phyloP scores from a whole-genome alignment of 139 green algal species.

The Tetradesmus obliquus region DNA sequence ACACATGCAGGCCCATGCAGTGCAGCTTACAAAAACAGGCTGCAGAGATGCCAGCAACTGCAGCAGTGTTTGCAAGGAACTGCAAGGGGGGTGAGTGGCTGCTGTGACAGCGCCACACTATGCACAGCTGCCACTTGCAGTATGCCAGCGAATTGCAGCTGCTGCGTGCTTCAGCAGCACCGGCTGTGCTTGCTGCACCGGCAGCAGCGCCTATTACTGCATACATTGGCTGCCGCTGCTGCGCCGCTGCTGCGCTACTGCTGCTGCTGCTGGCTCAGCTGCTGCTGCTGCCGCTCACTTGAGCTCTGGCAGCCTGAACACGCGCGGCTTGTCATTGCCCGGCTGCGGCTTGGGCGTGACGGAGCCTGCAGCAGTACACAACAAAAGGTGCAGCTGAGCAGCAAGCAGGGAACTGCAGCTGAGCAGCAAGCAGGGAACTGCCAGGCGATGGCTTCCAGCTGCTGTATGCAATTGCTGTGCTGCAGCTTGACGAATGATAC shows the following conservation, averaged over 20 bases:
- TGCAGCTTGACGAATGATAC: background rate
- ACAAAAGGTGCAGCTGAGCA: background rate
- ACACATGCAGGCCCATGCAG: background rate
- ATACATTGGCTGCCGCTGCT: background rate
- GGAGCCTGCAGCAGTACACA: constrained; percentile 67
- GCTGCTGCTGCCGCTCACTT: constrained; percentile 59
- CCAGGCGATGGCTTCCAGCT: background rate
- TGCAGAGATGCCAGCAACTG: background rate
- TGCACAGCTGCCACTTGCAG: background rate
- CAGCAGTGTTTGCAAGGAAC: background rate
- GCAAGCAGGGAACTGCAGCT: background rate
- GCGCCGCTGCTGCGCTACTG: background rate
- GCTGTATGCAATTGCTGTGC: background rate
- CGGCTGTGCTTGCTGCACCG: background rate
- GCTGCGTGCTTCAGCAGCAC: background rate
- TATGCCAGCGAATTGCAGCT: background rate
- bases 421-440: background rate
- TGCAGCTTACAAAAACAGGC: background rate
- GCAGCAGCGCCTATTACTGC: background rate
- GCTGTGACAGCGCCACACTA: background rate
- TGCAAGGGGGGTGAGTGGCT: too few relatives aligned
- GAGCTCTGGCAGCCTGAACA: constrained; percentile 89
- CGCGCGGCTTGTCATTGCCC: constrained; percentile 93
- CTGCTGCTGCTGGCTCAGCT: background rate
- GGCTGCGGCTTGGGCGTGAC: constrained; percentile 94